Evolutionary conservation across 1,139 yeast species (phyloP).

Genomic region (Taphrina deformans): DNA sequence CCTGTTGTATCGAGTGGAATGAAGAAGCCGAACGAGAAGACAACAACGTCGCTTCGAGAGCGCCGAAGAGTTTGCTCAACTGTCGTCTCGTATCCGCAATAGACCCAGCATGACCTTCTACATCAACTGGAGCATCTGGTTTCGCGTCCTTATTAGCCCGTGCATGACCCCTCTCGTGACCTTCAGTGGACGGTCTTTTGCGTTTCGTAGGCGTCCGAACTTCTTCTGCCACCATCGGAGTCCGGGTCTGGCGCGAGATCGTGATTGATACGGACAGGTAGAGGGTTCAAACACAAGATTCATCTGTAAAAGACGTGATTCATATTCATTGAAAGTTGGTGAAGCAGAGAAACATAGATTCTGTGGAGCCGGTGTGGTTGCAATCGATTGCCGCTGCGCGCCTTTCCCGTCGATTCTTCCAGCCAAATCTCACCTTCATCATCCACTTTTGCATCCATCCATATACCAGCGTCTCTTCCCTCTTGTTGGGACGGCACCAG

Average conservation of each 20-base stretch:
- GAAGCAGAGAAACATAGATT: background rate
- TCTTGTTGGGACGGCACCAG: no score
- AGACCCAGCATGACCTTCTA: background rate
- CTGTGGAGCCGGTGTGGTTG: background rate
- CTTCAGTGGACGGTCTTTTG: background rate
- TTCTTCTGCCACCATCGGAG: background rate
- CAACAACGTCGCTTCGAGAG: conserved; percentile 26
- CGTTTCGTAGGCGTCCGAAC: background rate
- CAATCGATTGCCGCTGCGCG: background rate
- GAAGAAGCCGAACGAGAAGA: conserved; percentile 11
- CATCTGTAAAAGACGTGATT: no score
- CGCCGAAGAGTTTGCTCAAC: conserved; percentile 17
- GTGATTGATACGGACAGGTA: no score
- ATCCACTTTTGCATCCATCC: background rate
- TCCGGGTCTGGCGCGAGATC: no score
- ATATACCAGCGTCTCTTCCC: no score
- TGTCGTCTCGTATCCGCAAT: background rate
- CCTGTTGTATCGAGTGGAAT: conserved; percentile 21
- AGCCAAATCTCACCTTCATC: background rate
- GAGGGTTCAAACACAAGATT: no score
- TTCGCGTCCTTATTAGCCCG: background rate
- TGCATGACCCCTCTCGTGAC: background rate
- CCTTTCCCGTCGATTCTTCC: background rate
- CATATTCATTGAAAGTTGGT: background rate
- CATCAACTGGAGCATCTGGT: background rate